These are phyloP conservation scores for Lunularia cruciata DNA, from an alignment of 225 moss, liverwort and hornwort species.

Conservation along the genomic window DNA sequence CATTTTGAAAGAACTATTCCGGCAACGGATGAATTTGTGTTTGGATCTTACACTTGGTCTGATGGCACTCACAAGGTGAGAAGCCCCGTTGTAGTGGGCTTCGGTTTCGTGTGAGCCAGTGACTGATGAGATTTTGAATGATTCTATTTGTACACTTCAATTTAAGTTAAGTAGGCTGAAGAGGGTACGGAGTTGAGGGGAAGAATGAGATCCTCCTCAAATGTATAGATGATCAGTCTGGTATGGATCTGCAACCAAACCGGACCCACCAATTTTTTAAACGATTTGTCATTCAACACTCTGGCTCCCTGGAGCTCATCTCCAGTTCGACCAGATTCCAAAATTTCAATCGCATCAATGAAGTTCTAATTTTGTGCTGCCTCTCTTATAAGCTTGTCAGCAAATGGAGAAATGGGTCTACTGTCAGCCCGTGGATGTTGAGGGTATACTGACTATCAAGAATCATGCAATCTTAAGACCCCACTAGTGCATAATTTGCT, in stretches of 20 bases:
- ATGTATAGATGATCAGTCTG: slow-evolving; percentile 22
- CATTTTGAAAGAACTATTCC: slow-evolving; percentile 15
- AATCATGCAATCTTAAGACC: no score
- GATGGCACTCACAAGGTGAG: slow-evolving; percentile 34
- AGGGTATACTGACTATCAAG: no score
- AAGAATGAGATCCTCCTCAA: background rate
- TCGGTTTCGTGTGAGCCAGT: slow-evolving; percentile 5
- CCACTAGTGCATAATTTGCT: no score
- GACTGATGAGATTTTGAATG: background rate
- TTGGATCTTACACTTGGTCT: slow-evolving; percentile 32
- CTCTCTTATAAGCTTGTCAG: no score
- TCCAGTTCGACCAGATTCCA: background rate
- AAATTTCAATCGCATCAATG: background rate
- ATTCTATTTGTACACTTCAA: slow-evolving; percentile 5
- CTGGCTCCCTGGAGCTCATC: background rate
- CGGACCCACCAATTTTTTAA: slow-evolving; percentile 7
- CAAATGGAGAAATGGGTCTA: no score
- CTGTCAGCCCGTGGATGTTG: no score
- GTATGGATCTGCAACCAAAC: slow-evolving; percentile 17
- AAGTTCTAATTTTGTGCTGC: no score
- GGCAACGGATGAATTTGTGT: slow-evolving; percentile 7
- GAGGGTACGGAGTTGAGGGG: background rate
- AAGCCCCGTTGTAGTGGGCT: slow-evolving; percentile 33
- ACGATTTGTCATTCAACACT: slow-evolving; percentile 2
- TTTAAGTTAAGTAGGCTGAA: background rate